Conservation (phyloP, 2,329 filamentous ascomycete species). For the Aspergillus versicolor region DNA sequence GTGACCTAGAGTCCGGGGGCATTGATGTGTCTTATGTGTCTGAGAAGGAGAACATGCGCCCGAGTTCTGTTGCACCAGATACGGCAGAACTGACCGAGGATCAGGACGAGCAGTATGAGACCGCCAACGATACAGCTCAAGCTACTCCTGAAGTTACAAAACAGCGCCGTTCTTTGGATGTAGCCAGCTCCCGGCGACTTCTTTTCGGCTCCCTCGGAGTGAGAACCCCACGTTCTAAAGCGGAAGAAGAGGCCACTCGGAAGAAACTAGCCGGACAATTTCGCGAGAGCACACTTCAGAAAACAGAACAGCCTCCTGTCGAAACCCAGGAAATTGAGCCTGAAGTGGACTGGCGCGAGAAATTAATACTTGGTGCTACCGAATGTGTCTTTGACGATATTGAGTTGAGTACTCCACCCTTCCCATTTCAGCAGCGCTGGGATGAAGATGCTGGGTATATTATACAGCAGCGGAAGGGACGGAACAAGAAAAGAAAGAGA, state of each 20-base stretch:
- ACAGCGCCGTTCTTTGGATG: constrained; percentile 48
- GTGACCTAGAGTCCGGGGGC: constrained; percentile 53
- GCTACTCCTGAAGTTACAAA: constrained; percentile 21
- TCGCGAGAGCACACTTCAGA: constrained; percentile 31
- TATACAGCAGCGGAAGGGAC: constrained; percentile 41
- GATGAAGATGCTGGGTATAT: constrained; percentile 66
- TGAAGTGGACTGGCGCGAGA: constrained; percentile 68
- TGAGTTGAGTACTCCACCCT: constrained; percentile 73
- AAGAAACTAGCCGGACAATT: constrained; percentile 59
- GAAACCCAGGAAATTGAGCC: constrained; percentile 45
- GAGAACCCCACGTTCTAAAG: constrained; percentile 65
- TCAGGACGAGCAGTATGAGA: constrained; percentile 11
- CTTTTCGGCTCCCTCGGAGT: constrained; percentile 72
- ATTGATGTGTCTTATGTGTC: constrained; percentile 45
- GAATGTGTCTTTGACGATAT: constrained; percentile 76
- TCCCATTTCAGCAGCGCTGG: constrained; percentile 89
- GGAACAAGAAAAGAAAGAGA: constrained; percentile 37
- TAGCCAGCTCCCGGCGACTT: constrained; percentile 65
- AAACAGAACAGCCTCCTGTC: constrained; percentile 22
- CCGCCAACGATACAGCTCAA: constrained; percentile 12
- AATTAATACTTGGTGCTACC: constrained; percentile 73
- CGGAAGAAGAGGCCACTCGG: constrained; percentile 65
- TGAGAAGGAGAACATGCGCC: constrained; percentile 32
- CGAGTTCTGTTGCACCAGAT: constrained; percentile 12
- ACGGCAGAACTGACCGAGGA: constrained; percentile 9